Percentiles rank a stretch among this genome's conserved stretches.
These are phyloP conservation scores for Fragaria nilgerrensis DNA, from an alignment of 306 rosid species.

Conservation along the genomic window DNA sequence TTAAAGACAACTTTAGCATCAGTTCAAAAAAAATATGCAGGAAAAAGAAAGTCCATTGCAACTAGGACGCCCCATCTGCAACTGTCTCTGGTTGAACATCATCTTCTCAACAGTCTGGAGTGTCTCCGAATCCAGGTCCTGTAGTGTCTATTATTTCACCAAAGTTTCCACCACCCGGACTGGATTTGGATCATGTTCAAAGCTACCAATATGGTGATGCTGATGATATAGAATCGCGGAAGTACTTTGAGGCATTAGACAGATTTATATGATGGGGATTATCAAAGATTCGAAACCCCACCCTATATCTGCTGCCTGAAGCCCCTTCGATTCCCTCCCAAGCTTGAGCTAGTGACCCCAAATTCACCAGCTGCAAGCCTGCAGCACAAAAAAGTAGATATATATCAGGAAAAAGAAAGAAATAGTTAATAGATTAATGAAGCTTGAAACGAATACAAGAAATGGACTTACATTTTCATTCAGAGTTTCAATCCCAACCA, in stretches of 20 bases:
- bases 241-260: background rate
- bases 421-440: background rate
- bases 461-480: background rate
- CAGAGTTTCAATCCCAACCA: background rate
- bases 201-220: background rate
- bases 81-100: background rate
- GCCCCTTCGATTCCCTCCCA: background rate
- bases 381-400: background rate
- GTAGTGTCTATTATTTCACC: background rate
- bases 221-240: background rate
- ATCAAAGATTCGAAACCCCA: background rate
- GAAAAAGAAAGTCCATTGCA: background rate
- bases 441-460: background rate
- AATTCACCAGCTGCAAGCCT: conserved; percentile 1
- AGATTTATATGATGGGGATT: background rate
- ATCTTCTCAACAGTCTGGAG: background rate
- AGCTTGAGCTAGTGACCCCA: background rate
- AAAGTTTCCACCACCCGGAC: background rate
- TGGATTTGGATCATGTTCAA: background rate
- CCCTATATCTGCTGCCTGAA: background rate
- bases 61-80: background rate
- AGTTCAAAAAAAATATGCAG: background rate
- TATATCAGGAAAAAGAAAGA: background rate
- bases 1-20: too few species aligned
- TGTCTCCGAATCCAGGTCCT: background rate